Percentiles rank a stretch among this genome's conserved stretches.
These are phyloP conservation scores for Eutypa lata DNA, from an alignment of 2,329 filamentous ascomycete species.

Conservation along the genomic window DNA sequence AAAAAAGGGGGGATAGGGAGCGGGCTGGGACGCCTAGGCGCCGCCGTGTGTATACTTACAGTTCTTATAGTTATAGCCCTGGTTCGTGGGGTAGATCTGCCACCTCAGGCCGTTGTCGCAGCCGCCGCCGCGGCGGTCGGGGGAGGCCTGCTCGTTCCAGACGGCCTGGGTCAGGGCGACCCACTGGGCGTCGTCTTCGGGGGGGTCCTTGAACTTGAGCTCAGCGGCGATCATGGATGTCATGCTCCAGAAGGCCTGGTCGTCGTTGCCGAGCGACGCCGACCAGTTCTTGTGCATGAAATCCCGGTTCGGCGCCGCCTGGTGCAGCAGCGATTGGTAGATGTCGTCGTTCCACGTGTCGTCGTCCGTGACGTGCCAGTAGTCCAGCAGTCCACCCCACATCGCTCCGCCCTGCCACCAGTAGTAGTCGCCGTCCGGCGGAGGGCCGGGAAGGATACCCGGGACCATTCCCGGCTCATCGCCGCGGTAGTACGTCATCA, in stretches of 20 bases:
- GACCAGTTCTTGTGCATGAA: slow-evolving; percentile 45
- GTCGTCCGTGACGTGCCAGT: slow-evolving; percentile 55
- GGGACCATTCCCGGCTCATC: slow-evolving; percentile 41
- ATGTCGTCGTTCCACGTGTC: slow-evolving; percentile 45
- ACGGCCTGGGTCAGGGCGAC: slow-evolving; percentile 62
- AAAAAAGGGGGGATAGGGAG: too few species aligned
- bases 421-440: slow-evolving; percentile 25
- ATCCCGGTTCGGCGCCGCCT: slow-evolving; percentile 41
- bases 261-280: slow-evolving; percentile 46
- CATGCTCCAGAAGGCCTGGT: slow-evolving; percentile 63
- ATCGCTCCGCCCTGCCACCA: slow-evolving; percentile 43
- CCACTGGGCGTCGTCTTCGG: slow-evolving; percentile 51
- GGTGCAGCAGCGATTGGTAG: slow-evolving; percentile 41
- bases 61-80: slow-evolving; percentile 47
- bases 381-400: slow-evolving; percentile 51
- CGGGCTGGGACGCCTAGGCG: too few species aligned
- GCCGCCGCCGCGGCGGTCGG: slow-evolving; percentile 52
- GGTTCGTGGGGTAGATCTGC: slow-evolving; percentile 62
- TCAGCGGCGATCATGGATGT: slow-evolving; percentile 61
- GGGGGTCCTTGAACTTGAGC: slow-evolving; percentile 54
- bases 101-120: slow-evolving; percentile 64
- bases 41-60: slow-evolving; percentile 20
- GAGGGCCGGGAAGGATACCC: slow-evolving; percentile 25
- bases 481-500: slow-evolving; percentile 24
- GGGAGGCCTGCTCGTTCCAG: slow-evolving; percentile 56